phyloP scores from a whole-genome alignment of 805 yeast genomes.

The Ogataea corticis region DNA sequence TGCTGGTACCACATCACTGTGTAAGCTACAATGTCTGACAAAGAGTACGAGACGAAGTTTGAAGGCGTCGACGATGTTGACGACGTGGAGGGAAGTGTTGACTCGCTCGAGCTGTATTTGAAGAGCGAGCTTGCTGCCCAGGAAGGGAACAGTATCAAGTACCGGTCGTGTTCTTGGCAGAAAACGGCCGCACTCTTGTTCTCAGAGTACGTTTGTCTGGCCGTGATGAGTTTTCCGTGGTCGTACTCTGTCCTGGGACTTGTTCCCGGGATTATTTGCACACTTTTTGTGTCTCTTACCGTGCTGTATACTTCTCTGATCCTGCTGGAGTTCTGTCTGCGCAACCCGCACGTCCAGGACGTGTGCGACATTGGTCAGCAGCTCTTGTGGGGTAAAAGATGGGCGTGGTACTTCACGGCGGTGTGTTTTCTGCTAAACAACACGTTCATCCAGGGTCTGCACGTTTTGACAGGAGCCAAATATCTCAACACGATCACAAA shows the following conservation, averaged over 20 bases:
- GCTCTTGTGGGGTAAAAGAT: slow-evolving; percentile 48
- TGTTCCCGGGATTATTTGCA: slow-evolving; percentile 57
- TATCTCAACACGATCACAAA: slow-evolving; percentile 54
- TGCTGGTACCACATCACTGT: too few species aligned
- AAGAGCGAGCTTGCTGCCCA: slow-evolving; percentile 13
- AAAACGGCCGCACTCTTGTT: slow-evolving; percentile 60
- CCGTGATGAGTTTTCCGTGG: slow-evolving; percentile 69
- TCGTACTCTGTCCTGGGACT: slow-evolving; percentile 59
- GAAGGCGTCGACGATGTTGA: not conserved
- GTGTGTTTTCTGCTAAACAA: slow-evolving; percentile 54
- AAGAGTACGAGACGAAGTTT: not conserved
- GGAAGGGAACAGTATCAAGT: slow-evolving; percentile 38
- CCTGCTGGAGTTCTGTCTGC: slow-evolving; percentile 54
- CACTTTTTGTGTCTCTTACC: slow-evolving; percentile 50
- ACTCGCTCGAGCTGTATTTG: slow-evolving; percentile 10
- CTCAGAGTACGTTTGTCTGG: slow-evolving; percentile 61
- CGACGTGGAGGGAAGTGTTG: slow-evolving; percentile 7
- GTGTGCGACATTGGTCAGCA: slow-evolving; percentile 62
- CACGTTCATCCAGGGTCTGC: slow-evolving; percentile 58
- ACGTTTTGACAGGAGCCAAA: slow-evolving; percentile 59
- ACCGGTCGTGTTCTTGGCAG: slow-evolving; percentile 56
- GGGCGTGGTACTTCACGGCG: slow-evolving; percentile 61
- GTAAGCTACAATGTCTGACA: slow-evolving; percentile 3
- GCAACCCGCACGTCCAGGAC: slow-evolving; percentile 50
- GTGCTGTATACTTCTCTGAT: slow-evolving; percentile 57